Percentiles rank a stretch among this genome's conserved stretches.
Evolutionary conservation across 1,284 basidiomycete genomes (phyloP).

Genomic region (Microbotryum silenes-acaulis): DNA sequence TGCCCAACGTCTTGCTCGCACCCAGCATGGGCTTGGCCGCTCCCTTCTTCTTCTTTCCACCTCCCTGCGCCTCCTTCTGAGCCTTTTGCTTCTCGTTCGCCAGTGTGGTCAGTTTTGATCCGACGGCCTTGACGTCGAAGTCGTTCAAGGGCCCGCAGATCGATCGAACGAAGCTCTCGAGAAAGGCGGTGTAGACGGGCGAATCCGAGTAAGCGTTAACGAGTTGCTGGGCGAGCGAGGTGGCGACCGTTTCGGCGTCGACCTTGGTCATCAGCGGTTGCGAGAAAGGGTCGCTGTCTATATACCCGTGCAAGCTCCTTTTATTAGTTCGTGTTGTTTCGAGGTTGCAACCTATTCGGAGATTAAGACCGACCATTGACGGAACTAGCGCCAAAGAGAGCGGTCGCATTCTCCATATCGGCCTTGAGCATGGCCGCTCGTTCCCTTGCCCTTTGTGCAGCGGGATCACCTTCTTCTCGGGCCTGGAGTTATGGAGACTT

Average conservation of each 20-base stretch:
- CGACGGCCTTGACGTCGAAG: conserved; percentile 78
- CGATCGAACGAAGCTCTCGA: conserved; percentile 69
- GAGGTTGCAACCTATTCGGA: no score
- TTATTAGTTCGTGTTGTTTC: no score
- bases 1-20: conserved; percentile 18
- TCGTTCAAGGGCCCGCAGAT: conserved; percentile 68
- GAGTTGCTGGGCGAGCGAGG: conserved; percentile 61
- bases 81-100: conserved; percentile 92
- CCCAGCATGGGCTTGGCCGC: conserved; percentile 26
- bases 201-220: conserved; percentile 68
- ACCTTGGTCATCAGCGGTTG: conserved; percentile 64
- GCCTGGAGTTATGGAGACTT: not conserved
- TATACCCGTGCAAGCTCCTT: no score
- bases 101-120: conserved; percentile 68
- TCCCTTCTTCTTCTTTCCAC: conserved; percentile 61
- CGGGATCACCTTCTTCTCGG: conserved; percentile 56
- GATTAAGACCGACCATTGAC: conserved; percentile 51
- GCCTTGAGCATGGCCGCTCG: conserved; percentile 71
- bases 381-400: conserved; percentile 63
- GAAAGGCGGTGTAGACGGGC: conserved; percentile 69
- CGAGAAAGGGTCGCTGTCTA: conserved; percentile 16
- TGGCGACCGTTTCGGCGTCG: conserved; percentile 67
- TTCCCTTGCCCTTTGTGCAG: conserved; percentile 59
- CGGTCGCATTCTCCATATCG: conserved; percentile 73
- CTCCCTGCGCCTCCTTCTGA: conserved; percentile 67